Conservation (phyloP, 2,329 filamentous ascomycete genomes). For the Fusarium heterosporum region DNA sequence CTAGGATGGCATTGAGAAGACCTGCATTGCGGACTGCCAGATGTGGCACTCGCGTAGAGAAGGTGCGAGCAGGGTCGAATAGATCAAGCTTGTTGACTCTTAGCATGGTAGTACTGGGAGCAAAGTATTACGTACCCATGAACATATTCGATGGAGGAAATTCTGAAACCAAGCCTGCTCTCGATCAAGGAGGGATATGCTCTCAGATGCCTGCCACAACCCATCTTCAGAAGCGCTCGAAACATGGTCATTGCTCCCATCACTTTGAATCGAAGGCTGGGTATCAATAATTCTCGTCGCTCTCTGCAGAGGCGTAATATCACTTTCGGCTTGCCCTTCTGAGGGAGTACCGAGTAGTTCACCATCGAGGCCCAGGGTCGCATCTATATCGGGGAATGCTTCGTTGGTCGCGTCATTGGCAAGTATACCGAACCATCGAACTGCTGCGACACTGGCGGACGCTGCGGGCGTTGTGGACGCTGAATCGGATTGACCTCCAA, state of each 20-base stretch:
- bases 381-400: neutral
- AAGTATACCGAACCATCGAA: conserved; percentile 45
- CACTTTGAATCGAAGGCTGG: conserved; percentile 2
- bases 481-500: conserved; percentile 28
- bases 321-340: conserved; percentile 6
- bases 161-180: conserved; percentile 43
- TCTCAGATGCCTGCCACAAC: conserved; percentile 41
- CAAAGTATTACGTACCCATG: conserved; percentile 30
- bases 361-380: neutral
- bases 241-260: neutral
- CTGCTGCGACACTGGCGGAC: conserved; percentile 41
- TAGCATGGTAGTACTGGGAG: neutral
- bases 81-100: conserved; percentile 33
- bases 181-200: conserved; percentile 36
- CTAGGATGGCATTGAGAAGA: conserved; percentile 67
- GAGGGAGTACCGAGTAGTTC: conserved; percentile 20
- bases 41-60: conserved; percentile 40
- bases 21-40: conserved; percentile 59
- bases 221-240: conserved; percentile 13
- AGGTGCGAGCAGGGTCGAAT: conserved; percentile 39
- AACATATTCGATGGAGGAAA: conserved; percentile 43
- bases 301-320: conserved; percentile 29
- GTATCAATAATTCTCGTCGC: conserved; percentile 40
- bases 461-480: conserved; percentile 40
- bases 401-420: conserved; percentile 34